Base-by-base conservation (phyloP, 306 rosid species). In the Albizia julibrissin region DNA sequence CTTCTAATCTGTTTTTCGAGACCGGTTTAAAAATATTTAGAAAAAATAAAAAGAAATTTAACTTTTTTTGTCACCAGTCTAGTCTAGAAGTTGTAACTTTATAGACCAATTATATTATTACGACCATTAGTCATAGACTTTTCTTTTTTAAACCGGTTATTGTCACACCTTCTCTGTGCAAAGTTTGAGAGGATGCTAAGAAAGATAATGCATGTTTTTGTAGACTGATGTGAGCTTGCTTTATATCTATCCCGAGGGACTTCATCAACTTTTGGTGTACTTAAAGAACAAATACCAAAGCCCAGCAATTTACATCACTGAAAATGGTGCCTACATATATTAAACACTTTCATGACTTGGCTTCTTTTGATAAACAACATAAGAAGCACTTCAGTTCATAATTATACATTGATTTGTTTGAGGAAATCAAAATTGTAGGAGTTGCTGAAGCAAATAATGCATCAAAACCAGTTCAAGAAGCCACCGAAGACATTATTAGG, bases 171-270 rank as follows among this genome's bases (percentile, higher is more conserved):
- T 29, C 1, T 29, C 31, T 29, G 2, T 1, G 31, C 31, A 33
- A 33, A 33, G 34, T 44, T 47, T 47, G 19, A 47, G 4, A 47
- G 54, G 54, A 47, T 47, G 18, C 47, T 13, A 12, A 47, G 8
- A 16, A 0, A 52, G 19, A 19, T 52, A 16, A 4, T 16, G n/a
- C 19, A 8, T 19, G 22, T 19, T 12, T 61, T 61, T 86, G 80
- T 87, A 92, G 97, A 90, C 91, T 39, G 82, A 52, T 52, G 59
- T 86, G 77, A 9, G 8, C n/a, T 89, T 92, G 94, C 89, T 92
- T 5, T 80, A 13, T 74, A 61, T 89, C 27, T 85, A 72, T 72
- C 94, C 97, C 0, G 72, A 69, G 65, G 94, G 97, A 74, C 66
- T 92, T 46, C 50, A 4, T 69, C 18, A 69, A 2, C 50, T 69